These are phyloP conservation scores for Mucor circinelloides DNA, from an alignment of 371 early-diverging fungal species.

Conservation along the genomic window DNA sequence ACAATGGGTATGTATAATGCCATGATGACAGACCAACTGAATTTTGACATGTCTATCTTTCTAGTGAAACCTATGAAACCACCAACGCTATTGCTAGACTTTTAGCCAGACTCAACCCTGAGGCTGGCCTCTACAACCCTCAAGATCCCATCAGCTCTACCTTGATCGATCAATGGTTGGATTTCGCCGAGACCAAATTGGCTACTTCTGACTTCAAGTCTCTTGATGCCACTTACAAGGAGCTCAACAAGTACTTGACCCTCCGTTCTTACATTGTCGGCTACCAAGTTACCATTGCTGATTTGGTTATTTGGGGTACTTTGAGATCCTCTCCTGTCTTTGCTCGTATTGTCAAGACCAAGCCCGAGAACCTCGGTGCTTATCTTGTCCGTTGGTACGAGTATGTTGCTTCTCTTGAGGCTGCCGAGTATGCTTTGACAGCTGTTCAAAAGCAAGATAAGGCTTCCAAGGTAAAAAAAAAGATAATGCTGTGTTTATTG, in stretches of 20 bases:
- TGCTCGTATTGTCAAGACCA: constrained; percentile 76
- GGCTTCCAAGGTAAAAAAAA: constrained; percentile 34
- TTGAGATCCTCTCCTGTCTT: constrained; percentile 82
- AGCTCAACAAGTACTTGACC: constrained; percentile 76
- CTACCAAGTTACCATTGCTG: constrained; percentile 79
- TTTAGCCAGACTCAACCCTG: constrained; percentile 43
- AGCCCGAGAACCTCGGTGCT: constrained; percentile 67
- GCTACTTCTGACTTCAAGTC: constrained; percentile 72
- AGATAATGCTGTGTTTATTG: neutral
- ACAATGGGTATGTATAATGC: constrained; percentile 36
- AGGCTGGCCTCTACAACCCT: constrained; percentile 42
- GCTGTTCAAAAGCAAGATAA: constrained; percentile 54
- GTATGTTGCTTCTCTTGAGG: constrained; percentile 67
- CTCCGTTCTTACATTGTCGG: constrained; percentile 86
- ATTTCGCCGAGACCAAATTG: constrained; percentile 64
- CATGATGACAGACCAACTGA: neutral
- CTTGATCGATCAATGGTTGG: constrained; percentile 66
- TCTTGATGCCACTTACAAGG: constrained; percentile 65
- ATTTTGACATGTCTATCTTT: neutral
- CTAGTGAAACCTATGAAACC: constrained; percentile 44
- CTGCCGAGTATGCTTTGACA: constrained; percentile 56
- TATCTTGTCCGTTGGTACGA: constrained; percentile 87
- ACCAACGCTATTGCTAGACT: constrained; percentile 48
- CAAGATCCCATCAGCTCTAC: constrained; percentile 47
- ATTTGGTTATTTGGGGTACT: constrained; percentile 88